Evolutionary conservation across 768 basidiomycete species (phyloP), one percentile per base, ranked within the genome.

Genomic region (Clitopilus passeckerianus): DNA sequence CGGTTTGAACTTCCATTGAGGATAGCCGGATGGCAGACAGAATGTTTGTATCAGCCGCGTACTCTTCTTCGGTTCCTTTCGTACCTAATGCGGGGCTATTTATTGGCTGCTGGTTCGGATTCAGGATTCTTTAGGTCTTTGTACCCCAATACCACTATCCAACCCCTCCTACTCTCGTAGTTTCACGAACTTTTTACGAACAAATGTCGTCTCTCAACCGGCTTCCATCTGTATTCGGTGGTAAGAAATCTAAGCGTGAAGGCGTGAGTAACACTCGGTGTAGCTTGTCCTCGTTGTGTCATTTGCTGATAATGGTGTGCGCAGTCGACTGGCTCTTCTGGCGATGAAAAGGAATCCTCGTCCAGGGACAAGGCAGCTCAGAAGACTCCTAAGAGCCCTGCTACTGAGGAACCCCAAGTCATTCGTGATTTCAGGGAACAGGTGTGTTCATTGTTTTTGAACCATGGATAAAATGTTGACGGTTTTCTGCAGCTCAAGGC

Each of bases 341-440:
- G n/a, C n/a, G 46, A 50, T 5, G 46, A 50, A 50, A 23, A 18
- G 16, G 37, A 41, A 18, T 5, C n/a, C n/a, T n/a, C n/a, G n/a
- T n/a, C n/a, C 37, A 41, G 10, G 37, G 37, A 41, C 37, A 50
- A 12, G 9, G 37, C 37, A 15, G 37, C 5, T n/a, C 12, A 41
- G 37, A 50, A 22, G 16, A 10, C n/a, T 1, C 46, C 46, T 1
- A 50, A 50, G 22, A 50, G 46, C n/a, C 46, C 46, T 5, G 22
- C 46, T 12, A 50, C 46, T 12, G 46, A 50, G 22, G 46, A 65
- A 0, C 70, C 71, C 15, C 75, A 75, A 60, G 65, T 71, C 24
- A 66, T 83, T 59, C 73, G 72, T 30, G 77, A 76, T 44, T 74
- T 83, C 57, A 71, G 74, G 33, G 77, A 78, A 9, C 75, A 77